These are phyloP conservation scores for Aspergillus sp. DNA, from an alignment of 2,329 filamentous ascomycete genomes.

Conservation along the genomic window DNA sequence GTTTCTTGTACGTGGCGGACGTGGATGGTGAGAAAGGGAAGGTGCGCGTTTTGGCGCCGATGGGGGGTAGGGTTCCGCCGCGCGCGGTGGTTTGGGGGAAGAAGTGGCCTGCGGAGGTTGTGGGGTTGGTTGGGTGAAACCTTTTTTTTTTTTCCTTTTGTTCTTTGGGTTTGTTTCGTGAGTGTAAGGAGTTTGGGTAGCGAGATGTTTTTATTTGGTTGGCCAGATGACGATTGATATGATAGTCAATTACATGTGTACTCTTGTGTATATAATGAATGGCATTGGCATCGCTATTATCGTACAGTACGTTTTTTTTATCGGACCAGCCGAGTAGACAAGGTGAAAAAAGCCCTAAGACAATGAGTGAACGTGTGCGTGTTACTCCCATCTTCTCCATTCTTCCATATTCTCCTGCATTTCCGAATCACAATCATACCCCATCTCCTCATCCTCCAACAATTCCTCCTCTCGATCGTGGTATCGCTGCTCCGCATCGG, in stretches of 20 bases:
- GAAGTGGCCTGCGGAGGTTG: conserved; percentile 75
- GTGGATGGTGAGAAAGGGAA: conserved; percentile 78
- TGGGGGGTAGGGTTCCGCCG: conserved; percentile 71
- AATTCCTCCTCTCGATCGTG: conserved; percentile 48
- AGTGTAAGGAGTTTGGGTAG: not conserved
- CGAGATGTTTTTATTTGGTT: too few species aligned
- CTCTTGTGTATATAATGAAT: too few species aligned
- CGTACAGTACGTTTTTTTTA: not conserved
- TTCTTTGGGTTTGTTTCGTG: not conserved
- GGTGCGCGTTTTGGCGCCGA: conserved; percentile 72
- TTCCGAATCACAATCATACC: conserved; percentile 45
- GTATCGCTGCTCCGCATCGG: conserved; percentile 52
- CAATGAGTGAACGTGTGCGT: too few species aligned
- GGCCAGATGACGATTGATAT: too few species aligned
- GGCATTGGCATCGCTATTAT: too few species aligned
- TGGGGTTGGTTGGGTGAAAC: conserved; percentile 60
- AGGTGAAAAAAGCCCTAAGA: too few species aligned
- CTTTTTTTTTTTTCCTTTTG: not conserved
- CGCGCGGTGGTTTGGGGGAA: conserved; percentile 71
- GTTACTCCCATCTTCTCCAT: conserved; percentile 47
- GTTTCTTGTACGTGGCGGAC: conserved; percentile 86
- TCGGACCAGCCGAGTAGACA: conserved; percentile 2
- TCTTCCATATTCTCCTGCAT: conserved; percentile 43
- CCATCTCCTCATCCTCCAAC: conserved; percentile 50
- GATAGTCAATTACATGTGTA: too few species aligned